Evolutionary conservation across 1,284 basidiomycete genomes (phyloP).

Genomic region (Ceratobasidium sp.): DNA sequence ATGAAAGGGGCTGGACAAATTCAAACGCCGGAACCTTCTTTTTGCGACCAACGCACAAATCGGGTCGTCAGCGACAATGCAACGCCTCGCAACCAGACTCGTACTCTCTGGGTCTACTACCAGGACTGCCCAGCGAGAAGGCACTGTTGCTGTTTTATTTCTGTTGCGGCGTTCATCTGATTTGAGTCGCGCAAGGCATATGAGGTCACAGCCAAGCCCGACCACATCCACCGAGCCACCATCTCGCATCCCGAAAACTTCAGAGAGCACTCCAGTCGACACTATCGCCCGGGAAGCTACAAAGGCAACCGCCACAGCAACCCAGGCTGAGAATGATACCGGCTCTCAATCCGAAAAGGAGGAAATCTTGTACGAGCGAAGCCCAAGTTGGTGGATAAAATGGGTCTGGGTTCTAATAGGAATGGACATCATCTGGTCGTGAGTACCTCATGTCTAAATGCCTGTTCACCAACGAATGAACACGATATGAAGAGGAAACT

Average conservation of each 20-base stretch:
- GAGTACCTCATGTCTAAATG: background rate
- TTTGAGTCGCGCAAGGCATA: constrained; percentile 9
- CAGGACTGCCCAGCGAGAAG: background rate
- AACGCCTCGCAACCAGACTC: constrained; percentile 14
- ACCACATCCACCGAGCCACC: constrained; percentile 38
- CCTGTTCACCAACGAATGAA: background rate
- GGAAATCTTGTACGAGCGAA: constrained; percentile 38
- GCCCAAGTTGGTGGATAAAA: constrained; percentile 42
- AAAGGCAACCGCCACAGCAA: constrained; percentile 5
- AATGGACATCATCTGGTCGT: constrained; percentile 44
- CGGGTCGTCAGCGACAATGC: constrained; percentile 17
- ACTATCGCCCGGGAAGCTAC: constrained; percentile 10
- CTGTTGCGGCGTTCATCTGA: constrained; percentile 28
- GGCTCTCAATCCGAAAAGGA: constrained; percentile 18
- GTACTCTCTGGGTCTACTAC: background rate
- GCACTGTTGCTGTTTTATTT: background rate
- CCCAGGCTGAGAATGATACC: background rate
- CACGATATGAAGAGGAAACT: constrained; percentile 24
- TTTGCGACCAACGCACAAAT: background rate
- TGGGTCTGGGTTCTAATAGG: constrained; percentile 41
- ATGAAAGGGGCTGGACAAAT: constrained; percentile 25
- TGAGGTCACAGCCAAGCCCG: constrained; percentile 33
- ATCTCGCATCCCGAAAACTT: constrained; percentile 34
- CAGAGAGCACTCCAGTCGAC: background rate
- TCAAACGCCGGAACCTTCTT: constrained; percentile 11